phyloP scores from a whole-genome alignment of 78 protist species.

The Polysphondylium violaceum region DNA sequence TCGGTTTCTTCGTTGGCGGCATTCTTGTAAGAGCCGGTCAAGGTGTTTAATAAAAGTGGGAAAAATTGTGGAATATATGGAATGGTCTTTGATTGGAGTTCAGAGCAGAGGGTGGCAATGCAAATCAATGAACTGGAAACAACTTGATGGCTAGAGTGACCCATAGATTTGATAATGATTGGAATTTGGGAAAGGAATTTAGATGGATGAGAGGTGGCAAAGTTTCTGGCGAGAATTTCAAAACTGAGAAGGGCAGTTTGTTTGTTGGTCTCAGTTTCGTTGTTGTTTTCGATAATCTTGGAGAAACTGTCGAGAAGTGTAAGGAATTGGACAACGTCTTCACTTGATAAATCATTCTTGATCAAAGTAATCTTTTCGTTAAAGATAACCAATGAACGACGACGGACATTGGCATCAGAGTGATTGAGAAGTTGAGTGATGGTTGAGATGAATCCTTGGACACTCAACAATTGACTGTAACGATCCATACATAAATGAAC shows the following conservation, averaged over 20 bases:
- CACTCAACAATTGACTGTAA: constrained; percentile 42
- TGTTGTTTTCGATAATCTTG: constrained; percentile 1
- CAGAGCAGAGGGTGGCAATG: constrained; percentile 69
- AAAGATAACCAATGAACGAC: constrained; percentile 64
- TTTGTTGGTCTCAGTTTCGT: constrained; percentile 48
- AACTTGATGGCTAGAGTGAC: constrained; percentile 40
- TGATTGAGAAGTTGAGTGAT: constrained; percentile 46
- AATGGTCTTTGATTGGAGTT: constrained; percentile 50
- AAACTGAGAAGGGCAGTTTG: constrained; percentile 81
- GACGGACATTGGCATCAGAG: constrained; percentile 65
- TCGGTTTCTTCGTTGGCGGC: background rate
- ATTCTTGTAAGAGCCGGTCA: constrained; percentile 24
- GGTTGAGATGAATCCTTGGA: constrained; percentile 59
- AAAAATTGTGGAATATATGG: constrained; percentile 81
- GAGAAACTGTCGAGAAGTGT: constrained; percentile 23
- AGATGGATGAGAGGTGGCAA: constrained; percentile 4
- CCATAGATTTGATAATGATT: constrained; percentile 45
- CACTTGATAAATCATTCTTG: background rate
- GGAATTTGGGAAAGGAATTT: constrained; percentile 41
- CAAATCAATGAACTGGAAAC: constrained; percentile 68
- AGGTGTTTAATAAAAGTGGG: constrained; percentile 41
- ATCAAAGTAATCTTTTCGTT: constrained; percentile 64
- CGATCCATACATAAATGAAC: constrained; percentile 71
- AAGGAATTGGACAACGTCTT: constrained; percentile 23
- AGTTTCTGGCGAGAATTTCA: constrained; percentile 75